Percentiles rank a stretch among this genome's conserved stretches.
phyloP scores from a whole-genome alignment of 2,329 filamentous ascomycete species.

The Sclerotinia minor region DNA sequence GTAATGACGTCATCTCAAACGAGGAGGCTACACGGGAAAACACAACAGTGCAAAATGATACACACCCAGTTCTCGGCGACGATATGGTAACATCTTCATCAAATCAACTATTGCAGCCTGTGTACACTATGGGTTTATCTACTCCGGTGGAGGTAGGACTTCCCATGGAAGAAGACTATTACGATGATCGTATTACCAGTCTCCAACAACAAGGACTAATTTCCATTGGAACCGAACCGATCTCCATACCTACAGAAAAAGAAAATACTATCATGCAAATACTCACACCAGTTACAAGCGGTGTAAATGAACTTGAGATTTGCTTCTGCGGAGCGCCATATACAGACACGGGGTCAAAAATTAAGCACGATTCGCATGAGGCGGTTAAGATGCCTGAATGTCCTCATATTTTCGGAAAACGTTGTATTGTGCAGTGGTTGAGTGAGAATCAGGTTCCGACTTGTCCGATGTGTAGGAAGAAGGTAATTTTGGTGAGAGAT shows the following conservation, averaged over 20 bases:
- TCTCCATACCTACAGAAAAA: neutral
- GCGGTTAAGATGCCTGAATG: neutral
- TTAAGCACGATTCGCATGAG: neutral
- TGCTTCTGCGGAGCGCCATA: neutral
- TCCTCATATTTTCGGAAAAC: neutral
- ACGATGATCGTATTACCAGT: neutral
- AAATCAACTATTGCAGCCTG: neutral
- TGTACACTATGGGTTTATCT: rapidly evolving
- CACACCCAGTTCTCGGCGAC: neutral
- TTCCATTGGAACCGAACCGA: too few species aligned
- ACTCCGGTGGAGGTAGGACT: neutral
- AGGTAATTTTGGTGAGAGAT: neutral
- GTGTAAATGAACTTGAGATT: neutral
- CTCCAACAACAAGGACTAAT: neutral
- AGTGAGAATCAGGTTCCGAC: neutral
- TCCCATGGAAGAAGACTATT: neutral
- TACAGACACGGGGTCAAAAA: rapidly evolving
- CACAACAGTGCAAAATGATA: rapidly evolving
- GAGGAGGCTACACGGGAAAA: neutral
- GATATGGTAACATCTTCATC: neutral
- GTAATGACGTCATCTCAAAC: neutral
- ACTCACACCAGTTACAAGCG: neutral
- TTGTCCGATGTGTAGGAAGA: neutral
- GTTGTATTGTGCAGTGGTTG: neutral
- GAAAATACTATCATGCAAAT: neutral